phyloP scores from a whole-genome alignment of 2,329 filamentous ascomycete species.

The Hypoxylon sp. region DNA sequence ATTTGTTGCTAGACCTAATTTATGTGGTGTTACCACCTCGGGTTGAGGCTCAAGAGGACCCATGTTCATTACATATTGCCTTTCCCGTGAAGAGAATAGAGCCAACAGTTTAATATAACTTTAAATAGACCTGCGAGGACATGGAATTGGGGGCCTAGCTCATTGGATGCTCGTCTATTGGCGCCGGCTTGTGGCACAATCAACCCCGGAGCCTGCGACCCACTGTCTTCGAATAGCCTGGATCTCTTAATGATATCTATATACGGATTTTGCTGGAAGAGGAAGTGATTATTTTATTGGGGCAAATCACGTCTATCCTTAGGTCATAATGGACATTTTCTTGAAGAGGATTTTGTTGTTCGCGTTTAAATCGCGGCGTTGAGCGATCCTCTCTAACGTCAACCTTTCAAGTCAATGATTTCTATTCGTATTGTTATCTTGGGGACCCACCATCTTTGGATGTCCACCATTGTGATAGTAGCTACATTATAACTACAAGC shows the following conservation, averaged over 20 bases:
- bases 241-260: no score
- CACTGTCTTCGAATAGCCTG: no score
- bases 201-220: no score
- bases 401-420: background rate
- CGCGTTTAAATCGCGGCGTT: background rate
- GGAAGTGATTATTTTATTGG: no score
- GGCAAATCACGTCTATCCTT: no score
- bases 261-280: no score
- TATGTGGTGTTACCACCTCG: constrained; percentile 7
- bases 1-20: background rate
- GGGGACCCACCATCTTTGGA: background rate
- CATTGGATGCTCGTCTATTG: no score
- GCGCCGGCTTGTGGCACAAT: no score
- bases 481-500: background rate
- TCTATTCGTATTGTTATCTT: constrained; percentile 2
- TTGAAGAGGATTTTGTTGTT: no score
- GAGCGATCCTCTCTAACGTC: background rate
- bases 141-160: background rate
- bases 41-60: constrained; percentile 15
- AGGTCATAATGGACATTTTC: no score
- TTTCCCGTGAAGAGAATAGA: background rate
- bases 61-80: constrained; percentile 1
- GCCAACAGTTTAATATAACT: background rate
- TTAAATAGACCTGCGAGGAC: background rate
- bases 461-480: background rate